Conservation (phyloP, 805 yeast species). For the Blastobotrys peoriensis region DNA sequence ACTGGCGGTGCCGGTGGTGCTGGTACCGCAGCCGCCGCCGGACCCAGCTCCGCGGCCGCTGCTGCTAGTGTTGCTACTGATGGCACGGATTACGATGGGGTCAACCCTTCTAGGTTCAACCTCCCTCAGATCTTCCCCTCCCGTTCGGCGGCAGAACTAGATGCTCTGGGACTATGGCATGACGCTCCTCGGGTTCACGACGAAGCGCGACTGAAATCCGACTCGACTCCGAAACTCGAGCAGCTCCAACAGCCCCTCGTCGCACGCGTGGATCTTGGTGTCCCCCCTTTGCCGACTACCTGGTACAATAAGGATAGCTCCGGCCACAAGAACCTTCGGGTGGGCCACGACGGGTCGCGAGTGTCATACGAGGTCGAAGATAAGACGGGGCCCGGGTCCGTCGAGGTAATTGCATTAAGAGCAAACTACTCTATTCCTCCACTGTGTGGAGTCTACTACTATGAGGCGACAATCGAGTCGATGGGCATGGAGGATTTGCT, state of each 20-base stretch:
- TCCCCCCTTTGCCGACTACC: slow-evolving; percentile 20
- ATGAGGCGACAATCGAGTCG: slow-evolving; percentile 39
- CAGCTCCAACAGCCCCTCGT: slow-evolving; percentile 3
- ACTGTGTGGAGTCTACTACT: slow-evolving; percentile 44
- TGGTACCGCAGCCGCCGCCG: neutral
- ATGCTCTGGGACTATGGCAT: slow-evolving; percentile 15
- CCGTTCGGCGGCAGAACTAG: slow-evolving; percentile 20
- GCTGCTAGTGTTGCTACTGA: neutral
- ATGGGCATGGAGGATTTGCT: slow-evolving; percentile 37
- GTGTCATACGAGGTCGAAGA: slow-evolving; percentile 10
- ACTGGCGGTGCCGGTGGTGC: neutral
- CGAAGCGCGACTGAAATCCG: neutral
- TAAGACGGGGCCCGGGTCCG: slow-evolving; percentile 6
- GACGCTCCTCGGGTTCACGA: neutral
- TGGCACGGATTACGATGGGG: neutral
- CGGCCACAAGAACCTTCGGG: neutral
- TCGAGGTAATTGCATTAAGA: slow-evolving; percentile 22
- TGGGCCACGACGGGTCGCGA: slow-evolving; percentile 4
- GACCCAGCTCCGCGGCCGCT: neutral
- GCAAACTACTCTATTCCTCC: slow-evolving; percentile 35
- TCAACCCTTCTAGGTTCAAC: slow-evolving; percentile 1
- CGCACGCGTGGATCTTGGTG: slow-evolving; percentile 14
- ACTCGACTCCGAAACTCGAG: neutral
- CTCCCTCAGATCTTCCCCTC: slow-evolving; percentile 23
- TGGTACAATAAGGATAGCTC: slow-evolving; percentile 16